These are phyloP conservation scores for Colletotrichum abscissum DNA, from an alignment of 2,329 filamentous ascomycete genomes.

Conservation along the genomic window DNA sequence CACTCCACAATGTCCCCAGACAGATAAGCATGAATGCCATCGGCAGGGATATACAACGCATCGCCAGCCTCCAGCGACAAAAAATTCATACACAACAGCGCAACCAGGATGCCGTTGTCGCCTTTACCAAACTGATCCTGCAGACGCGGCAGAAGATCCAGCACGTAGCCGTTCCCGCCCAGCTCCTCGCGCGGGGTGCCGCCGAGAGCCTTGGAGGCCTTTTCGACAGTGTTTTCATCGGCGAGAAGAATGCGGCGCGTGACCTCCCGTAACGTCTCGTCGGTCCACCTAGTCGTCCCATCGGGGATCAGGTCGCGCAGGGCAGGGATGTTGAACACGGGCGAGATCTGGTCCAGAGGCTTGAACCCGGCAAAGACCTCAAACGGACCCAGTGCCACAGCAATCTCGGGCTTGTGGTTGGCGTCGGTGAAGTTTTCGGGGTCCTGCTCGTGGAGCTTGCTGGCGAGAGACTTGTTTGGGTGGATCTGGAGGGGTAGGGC, in stretches of 20 bases:
- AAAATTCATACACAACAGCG: slow-evolving; percentile 80
- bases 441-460: slow-evolving; percentile 71
- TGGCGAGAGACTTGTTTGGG: slow-evolving; percentile 75
- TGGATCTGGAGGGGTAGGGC: slow-evolving; percentile 81
- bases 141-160: slow-evolving; percentile 72
- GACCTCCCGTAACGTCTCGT: slow-evolving; percentile 67
- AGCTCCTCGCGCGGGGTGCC: slow-evolving; percentile 60
- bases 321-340: slow-evolving; percentile 66
- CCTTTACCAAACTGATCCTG: slow-evolving; percentile 70
- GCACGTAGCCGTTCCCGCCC: slow-evolving; percentile 66
- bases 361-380: slow-evolving; percentile 84
- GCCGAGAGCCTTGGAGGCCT: slow-evolving; percentile 63
- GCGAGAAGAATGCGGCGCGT: slow-evolving; percentile 66
- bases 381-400: slow-evolving; percentile 76
- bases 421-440: slow-evolving; percentile 75
- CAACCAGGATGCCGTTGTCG: slow-evolving; percentile 77
- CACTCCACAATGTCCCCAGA: slow-evolving; percentile 81
- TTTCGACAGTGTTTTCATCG: slow-evolving; percentile 61
- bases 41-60: slow-evolving; percentile 76
- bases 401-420: slow-evolving; percentile 86
- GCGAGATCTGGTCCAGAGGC: slow-evolving; percentile 68
- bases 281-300: slow-evolving; percentile 59
- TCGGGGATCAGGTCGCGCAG: slow-evolving; percentile 65
- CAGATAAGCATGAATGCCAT: slow-evolving; percentile 80
- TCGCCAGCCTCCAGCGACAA: slow-evolving; percentile 73